Conservation (phyloP, 176 grass and related monocot species). For the Raddia distichophylla region DNA sequence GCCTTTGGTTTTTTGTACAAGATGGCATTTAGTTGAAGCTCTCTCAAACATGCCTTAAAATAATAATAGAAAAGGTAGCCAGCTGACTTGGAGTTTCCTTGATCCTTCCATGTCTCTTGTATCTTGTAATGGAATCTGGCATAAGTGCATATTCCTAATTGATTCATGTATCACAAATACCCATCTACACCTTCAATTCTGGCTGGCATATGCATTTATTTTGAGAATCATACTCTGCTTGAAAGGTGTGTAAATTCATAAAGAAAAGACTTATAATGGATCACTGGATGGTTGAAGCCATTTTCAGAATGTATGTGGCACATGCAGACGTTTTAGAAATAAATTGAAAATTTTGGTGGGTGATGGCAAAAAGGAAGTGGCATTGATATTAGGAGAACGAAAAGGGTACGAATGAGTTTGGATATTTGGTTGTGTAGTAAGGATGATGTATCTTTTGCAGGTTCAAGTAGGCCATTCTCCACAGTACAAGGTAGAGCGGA, state of each 20-base stretch:
- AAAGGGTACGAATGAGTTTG: slow-evolving; percentile 1
- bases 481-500: slow-evolving; percentile 85
- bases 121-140: slow-evolving; percentile 7
- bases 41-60: not conserved
- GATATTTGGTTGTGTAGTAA: slow-evolving; percentile 19
- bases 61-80: not conserved
- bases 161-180: slow-evolving; percentile 11
- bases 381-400: not conserved
- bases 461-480: slow-evolving; percentile 94
- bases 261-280: not conserved
- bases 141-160: not conserved
- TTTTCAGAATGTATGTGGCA: not conserved
- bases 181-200: slow-evolving; percentile 8
- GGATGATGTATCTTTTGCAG: slow-evolving; percentile 45
- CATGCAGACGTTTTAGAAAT: not conserved
- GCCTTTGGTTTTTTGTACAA: not conserved
- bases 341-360: not conserved
- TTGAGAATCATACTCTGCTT: not conserved
- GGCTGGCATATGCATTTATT: not conserved
- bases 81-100: not conserved
- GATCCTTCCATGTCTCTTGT: not conserved
- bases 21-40: not conserved
- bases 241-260: not conserved
- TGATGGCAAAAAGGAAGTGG: slow-evolving; percentile 19
- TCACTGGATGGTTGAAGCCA: slow-evolving; percentile 5